A percentile compares a stretch with the other conserved stretches of the same genome.
These are phyloP conservation scores for Udeniomyces megalosporus DNA, from an alignment of 768 basidiomycete species.

Conservation along the genomic window DNA sequence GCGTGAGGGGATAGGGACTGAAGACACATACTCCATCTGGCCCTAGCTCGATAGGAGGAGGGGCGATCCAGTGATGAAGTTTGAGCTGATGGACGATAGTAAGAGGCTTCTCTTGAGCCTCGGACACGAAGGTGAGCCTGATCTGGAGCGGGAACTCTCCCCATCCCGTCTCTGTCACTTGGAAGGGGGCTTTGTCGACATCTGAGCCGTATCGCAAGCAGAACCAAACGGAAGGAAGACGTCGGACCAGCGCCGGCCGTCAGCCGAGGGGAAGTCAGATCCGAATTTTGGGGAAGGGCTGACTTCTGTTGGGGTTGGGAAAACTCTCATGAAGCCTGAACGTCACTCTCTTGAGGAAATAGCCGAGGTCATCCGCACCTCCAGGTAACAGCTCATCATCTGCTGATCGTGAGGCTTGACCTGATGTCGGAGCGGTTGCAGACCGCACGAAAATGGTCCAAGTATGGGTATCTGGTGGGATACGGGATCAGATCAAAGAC, in stretches of 20 bases:
- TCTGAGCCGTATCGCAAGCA: conserved; percentile 42
- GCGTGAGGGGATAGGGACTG: neutral
- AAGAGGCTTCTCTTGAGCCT: conserved; percentile 81
- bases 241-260: no score
- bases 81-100: conserved; percentile 84
- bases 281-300: conserved; percentile 23
- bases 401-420: conserved; percentile 29
- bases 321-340: conserved; percentile 98
- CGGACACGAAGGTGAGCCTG: conserved; percentile 69
- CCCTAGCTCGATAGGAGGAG: neutral
- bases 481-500: conserved; percentile 38
- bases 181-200: conserved; percentile 83
- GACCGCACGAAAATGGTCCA: conserved; percentile 95
- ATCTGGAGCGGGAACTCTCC: conserved; percentile 97
- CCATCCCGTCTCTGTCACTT: conserved; percentile 96
- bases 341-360: conserved; percentile 88
- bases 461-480: conserved; percentile 66
- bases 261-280: no score
- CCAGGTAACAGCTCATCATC: conserved; percentile 45
- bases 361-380: conserved; percentile 72
- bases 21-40: neutral
- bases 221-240: no score
- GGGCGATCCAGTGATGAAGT: conserved; percentile 37
- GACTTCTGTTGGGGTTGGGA: conserved; percentile 73
- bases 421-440: conserved; percentile 45